phyloP scores from a whole-genome alignment of 1,139 yeast genomes.

The Magnusiomyces suaveolens region DNA sequence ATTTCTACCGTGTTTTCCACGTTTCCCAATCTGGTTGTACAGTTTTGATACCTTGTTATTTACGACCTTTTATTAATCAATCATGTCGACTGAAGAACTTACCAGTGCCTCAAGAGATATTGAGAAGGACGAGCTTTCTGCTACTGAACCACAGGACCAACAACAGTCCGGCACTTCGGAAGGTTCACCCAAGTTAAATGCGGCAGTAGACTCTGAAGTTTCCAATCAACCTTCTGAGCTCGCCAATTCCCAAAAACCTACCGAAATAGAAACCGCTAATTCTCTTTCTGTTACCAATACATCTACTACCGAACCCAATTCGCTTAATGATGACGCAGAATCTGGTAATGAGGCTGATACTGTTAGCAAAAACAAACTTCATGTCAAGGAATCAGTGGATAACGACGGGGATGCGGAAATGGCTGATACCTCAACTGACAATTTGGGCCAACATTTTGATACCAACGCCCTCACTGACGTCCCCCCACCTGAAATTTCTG shows the following conservation, averaged over 20 bases:
- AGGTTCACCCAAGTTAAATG: neutral
- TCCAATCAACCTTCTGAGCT: neutral
- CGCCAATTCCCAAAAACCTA: neutral
- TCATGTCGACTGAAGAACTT: neutral
- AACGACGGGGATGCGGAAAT: slow-evolving; percentile 43
- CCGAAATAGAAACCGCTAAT: neutral
- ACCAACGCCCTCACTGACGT: neutral
- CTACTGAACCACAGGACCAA: neutral
- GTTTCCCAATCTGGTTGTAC: too few species aligned
- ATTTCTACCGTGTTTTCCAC: too few species aligned
- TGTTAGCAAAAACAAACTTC: neutral
- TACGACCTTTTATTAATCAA: too few species aligned
- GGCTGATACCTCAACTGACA: slow-evolving; percentile 29
- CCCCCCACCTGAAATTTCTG: neutral
- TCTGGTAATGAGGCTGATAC: neutral
- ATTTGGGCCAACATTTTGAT: neutral
- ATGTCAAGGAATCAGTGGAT: neutral
- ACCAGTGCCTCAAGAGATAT: neutral
- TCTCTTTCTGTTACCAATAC: neutral
- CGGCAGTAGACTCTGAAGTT: neutral
- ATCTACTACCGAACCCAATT: neutral
- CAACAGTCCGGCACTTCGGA: neutral
- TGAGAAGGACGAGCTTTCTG: neutral
- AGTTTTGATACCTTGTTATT: too few species aligned
- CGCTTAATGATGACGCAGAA: neutral